Evolutionary conservation across 768 basidiomycete genomes (phyloP).

Genomic region (Suillus subalutaceus): DNA sequence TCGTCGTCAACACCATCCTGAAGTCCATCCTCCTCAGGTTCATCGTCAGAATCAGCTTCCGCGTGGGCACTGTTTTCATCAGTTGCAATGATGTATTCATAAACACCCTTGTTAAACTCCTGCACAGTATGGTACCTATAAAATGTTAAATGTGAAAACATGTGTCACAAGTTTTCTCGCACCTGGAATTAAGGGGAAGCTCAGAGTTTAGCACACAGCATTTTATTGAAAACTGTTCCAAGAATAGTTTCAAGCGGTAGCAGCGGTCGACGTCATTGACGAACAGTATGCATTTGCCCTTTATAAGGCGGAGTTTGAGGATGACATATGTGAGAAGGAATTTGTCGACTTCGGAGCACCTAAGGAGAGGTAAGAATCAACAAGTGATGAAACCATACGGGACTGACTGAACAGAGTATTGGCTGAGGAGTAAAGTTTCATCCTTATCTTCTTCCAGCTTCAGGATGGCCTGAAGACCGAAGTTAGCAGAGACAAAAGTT

Average conservation of each 20-base stretch:
- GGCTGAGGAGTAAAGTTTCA: conserved; percentile 76
- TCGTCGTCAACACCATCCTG: conserved; percentile 24
- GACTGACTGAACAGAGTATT: conserved; percentile 78
- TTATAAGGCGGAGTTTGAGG: conserved; percentile 92
- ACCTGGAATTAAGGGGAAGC: conserved; percentile 92
- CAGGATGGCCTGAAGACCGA: conserved; percentile 64
- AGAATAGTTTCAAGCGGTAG: conserved; percentile 95
- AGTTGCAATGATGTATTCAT: conserved; percentile 98
- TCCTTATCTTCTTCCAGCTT: conserved; percentile 89
- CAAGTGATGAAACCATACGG: not conserved
- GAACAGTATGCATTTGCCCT: conserved; percentile 95
- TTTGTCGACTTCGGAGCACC: conserved; percentile 94
- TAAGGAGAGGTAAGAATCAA: conserved; percentile 28
- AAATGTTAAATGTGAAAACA: not conserved
- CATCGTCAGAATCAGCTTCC: conserved; percentile 53
- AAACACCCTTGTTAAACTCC: conserved; percentile 98
- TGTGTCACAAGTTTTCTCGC: not conserved
- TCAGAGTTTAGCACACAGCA: conserved; percentile 96
- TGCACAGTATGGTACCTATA: conserved; percentile 92
- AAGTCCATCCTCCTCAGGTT: conserved; percentile 37
- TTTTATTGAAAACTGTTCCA: conserved; percentile 97
- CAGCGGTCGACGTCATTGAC: conserved; percentile 95
- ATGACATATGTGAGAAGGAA: conserved; percentile 96
- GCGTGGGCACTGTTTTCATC: conserved; percentile 75
- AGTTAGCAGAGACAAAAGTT: conserved; percentile 3